These are phyloP conservation scores for Trichosporon sp. DNA, from an alignment of 1,284 basidiomycete species.

Conservation along the genomic window DNA sequence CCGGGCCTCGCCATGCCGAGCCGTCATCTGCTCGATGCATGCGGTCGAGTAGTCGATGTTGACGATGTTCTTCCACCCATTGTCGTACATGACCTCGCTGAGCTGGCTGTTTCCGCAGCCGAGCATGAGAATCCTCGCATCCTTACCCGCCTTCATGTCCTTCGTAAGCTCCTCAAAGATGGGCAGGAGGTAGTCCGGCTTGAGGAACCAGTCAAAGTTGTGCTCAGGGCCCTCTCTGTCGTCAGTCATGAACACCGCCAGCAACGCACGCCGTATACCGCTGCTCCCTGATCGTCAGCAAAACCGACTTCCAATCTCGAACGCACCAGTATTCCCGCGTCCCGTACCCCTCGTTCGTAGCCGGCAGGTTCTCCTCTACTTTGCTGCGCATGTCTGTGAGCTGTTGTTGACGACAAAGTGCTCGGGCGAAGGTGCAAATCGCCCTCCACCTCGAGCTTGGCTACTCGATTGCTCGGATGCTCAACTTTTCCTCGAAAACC, in stretches of 20 bases:
- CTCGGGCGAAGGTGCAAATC: background rate
- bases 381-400: conserved; percentile 9
- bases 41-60: conserved; percentile 79
- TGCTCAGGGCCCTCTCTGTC: conserved; percentile 55
- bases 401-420: background rate
- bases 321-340: conserved; percentile 68
- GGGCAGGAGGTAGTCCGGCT: conserved; percentile 43
- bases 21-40: conserved; percentile 73
- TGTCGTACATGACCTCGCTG: conserved; percentile 67
- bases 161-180: conserved; percentile 34
- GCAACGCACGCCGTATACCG: conserved; percentile 60
- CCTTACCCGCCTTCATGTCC: conserved; percentile 49
- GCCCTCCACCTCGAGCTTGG: background rate
- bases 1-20: conserved; percentile 54
- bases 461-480: background rate
- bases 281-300: conserved; percentile 52
- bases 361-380: conserved; percentile 53
- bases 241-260: background rate
- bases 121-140: conserved; percentile 70
- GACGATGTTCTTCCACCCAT: conserved; percentile 75
- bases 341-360: conserved; percentile 67
- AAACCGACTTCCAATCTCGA: conserved; percentile 38
- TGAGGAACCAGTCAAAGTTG: conserved; percentile 65
- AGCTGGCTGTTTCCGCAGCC: conserved; percentile 85
- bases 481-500: conserved; percentile 5